phyloP scores from a whole-genome alignment of 2,329 filamentous ascomycete species.

The Fusarium sp. region DNA sequence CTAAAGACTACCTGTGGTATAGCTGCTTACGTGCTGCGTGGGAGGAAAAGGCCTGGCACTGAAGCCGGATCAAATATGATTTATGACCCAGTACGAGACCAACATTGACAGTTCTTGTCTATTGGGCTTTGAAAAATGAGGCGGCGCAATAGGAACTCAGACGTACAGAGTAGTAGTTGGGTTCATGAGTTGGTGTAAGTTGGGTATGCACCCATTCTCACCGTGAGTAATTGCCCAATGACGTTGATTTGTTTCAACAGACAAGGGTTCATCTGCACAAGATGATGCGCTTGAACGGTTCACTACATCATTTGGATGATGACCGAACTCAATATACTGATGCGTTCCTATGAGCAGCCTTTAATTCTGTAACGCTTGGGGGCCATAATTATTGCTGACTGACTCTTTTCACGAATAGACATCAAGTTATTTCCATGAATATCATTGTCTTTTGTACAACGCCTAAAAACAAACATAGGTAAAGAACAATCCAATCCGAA shows the following conservation, averaged over 20 bases:
- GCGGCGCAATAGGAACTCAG: slow-evolving; percentile 3
- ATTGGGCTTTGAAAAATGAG: slow-evolving; percentile 15
- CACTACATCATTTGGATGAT: slow-evolving; percentile 25
- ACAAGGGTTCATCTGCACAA: slow-evolving; percentile 21
- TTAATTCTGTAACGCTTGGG: background rate
- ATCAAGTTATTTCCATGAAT: slow-evolving; percentile 7
- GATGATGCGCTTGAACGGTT: slow-evolving; percentile 15
- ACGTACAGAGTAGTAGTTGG: slow-evolving; percentile 5
- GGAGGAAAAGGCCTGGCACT: slow-evolving; percentile 9
- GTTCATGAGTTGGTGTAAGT: slow-evolving; percentile 29
- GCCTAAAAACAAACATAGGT: slow-evolving; percentile 29
- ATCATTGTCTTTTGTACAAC: slow-evolving; percentile 35
- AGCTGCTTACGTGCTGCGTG: slow-evolving; percentile 36
- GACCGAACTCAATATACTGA: slow-evolving; percentile 7
- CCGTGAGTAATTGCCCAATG: slow-evolving; percentile 22
- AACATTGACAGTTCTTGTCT: background rate
- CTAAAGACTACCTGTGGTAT: slow-evolving; percentile 9
- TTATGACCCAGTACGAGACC: slow-evolving; percentile 7
- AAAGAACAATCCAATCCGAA: slow-evolving; percentile 26
- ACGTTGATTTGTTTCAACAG: slow-evolving; percentile 2
- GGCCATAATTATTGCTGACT: slow-evolving; percentile 1
- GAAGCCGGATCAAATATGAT: slow-evolving; percentile 3
- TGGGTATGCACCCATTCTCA: slow-evolving; percentile 21
- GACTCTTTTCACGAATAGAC: background rate
- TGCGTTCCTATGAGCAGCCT: slow-evolving; percentile 8